Percentiles rank a stretch among this genome's conserved stretches.
These are phyloP conservation scores for Zarea fungicola DNA, from an alignment of 2,329 filamentous ascomycete species.

Conservation along the genomic window DNA sequence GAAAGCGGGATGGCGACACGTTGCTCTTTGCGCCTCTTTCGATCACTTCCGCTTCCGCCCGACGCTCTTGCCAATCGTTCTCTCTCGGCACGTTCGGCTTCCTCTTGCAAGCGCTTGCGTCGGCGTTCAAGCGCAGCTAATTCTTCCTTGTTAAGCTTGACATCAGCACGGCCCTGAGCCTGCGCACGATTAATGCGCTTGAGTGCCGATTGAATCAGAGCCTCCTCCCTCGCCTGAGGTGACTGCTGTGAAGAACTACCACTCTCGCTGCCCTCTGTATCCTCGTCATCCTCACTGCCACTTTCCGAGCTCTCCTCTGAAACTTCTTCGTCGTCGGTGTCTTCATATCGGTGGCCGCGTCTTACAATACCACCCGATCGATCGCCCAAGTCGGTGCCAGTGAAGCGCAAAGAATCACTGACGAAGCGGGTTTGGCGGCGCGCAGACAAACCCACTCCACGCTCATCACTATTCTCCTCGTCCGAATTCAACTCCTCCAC, in stretches of 20 bases:
- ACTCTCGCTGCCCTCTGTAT: constrained; percentile 44
- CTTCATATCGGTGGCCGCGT: constrained; percentile 31
- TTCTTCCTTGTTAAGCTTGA: constrained; percentile 75
- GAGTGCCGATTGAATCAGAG: constrained; percentile 70
- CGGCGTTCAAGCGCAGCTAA: constrained; percentile 71
- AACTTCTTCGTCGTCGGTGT: constrained; percentile 31
- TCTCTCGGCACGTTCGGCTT: constrained; percentile 25
- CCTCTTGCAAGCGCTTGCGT: constrained; percentile 52
- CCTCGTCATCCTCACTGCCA: constrained; percentile 36
- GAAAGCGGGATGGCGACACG: constrained; percentile 50
- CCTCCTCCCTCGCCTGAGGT: constrained; percentile 64
- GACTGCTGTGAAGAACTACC: constrained; percentile 51
- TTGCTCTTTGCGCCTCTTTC: constrained; percentile 39
- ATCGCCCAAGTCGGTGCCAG: constrained; percentile 52
- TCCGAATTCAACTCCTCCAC: constrained; percentile 66
- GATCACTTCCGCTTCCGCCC: constrained; percentile 25
- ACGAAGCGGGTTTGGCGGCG: constrained; percentile 44
- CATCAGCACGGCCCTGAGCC: constrained; percentile 68
- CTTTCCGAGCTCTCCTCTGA: constrained; percentile 22
- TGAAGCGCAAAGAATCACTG: constrained; percentile 58
- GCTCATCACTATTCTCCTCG: constrained; percentile 49
- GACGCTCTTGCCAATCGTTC: constrained; percentile 10
- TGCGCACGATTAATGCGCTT: constrained; percentile 75
- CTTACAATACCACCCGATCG: constrained; percentile 32
- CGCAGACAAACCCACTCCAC: constrained; percentile 47